phyloP scores from a whole-genome alignment of 129 eudicot species.

The Helianthus tuberosus region DNA sequence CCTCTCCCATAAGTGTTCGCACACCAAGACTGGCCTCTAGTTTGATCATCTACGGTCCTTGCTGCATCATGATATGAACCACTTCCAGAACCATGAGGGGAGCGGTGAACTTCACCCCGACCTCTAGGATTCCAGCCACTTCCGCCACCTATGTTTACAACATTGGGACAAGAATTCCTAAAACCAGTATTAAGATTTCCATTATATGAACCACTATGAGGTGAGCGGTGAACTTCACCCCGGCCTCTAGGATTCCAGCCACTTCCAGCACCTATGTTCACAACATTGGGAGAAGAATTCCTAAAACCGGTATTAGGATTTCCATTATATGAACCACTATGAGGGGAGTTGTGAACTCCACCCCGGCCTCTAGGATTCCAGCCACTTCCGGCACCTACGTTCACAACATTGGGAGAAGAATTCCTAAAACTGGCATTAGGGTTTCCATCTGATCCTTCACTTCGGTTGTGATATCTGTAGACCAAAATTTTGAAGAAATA shows the following conservation, averaged over 20 bases:
- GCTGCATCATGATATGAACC: background rate
- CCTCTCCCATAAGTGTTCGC: background rate
- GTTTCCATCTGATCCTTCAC: background rate
- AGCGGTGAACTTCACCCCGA: background rate
- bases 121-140: slow-evolving; percentile 29
- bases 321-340: too few species aligned
- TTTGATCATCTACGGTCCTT: slow-evolving; percentile 1
- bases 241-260: slow-evolving; percentile 23
- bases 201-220: too few species aligned
- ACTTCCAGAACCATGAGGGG: background rate
- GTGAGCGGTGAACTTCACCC: background rate
- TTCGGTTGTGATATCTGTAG: background rate
- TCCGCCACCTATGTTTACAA: background rate
- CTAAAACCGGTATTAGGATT: too few species aligned
- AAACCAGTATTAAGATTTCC: background rate
- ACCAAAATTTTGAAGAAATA: background rate
- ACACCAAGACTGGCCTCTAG: background rate
- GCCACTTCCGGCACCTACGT: too few species aligned
- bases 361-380: too few species aligned
- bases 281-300: background rate
- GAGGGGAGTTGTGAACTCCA: too few species aligned
- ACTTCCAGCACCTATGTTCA: slow-evolving; percentile 14
- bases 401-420: too few species aligned
- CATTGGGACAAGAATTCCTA: slow-evolving; percentile 3
- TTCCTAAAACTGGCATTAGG: too few species aligned